Conservation (phyloP, 1,139 yeast genomes). For the Candida pseudoviswanathii region DNA sequence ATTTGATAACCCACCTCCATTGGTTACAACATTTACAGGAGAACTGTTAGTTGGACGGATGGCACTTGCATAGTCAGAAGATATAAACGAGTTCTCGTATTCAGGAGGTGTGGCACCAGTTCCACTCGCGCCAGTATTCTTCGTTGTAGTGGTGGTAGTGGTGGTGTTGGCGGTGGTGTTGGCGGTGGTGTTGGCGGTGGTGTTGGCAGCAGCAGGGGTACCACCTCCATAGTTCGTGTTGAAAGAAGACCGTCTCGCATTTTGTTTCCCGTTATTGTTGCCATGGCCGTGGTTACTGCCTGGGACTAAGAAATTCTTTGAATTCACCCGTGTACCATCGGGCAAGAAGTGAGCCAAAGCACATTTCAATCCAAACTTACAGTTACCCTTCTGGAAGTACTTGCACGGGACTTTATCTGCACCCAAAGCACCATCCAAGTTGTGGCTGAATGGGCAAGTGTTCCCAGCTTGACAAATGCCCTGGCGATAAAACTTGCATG, state of each 20-base stretch:
- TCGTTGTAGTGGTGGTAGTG: too few relatives aligned
- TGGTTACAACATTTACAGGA: constrained; percentile 1
- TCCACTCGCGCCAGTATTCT: neutral
- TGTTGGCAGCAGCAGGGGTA: neutral
- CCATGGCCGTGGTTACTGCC: constrained; percentile 9
- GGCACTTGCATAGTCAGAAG: neutral
- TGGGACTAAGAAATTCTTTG: constrained; percentile 28
- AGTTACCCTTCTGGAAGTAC: constrained; percentile 91
- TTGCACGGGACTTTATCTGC: constrained; percentile 82
- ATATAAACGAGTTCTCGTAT: constrained; percentile 3
- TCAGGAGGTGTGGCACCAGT: constrained; percentile 7
- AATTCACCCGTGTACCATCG: constrained; percentile 81
- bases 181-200: neutral
- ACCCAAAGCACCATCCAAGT: constrained; percentile 56
- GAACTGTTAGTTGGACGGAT: neutral
- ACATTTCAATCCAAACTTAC: constrained; percentile 91
- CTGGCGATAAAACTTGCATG: constrained; percentile 88
- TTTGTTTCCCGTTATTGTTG: constrained; percentile 11
- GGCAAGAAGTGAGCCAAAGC: constrained; percentile 90
- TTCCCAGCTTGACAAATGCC: constrained; percentile 95
- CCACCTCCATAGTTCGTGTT: neutral
- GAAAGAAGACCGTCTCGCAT: constrained; percentile 1
- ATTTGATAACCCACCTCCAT: neutral
- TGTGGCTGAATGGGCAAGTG: constrained; percentile 90
- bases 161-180: too few relatives aligned